These are phyloP conservation scores for Epichloe glyceriae DNA, from an alignment of 2,329 filamentous ascomycete species.

Conservation along the genomic window DNA sequence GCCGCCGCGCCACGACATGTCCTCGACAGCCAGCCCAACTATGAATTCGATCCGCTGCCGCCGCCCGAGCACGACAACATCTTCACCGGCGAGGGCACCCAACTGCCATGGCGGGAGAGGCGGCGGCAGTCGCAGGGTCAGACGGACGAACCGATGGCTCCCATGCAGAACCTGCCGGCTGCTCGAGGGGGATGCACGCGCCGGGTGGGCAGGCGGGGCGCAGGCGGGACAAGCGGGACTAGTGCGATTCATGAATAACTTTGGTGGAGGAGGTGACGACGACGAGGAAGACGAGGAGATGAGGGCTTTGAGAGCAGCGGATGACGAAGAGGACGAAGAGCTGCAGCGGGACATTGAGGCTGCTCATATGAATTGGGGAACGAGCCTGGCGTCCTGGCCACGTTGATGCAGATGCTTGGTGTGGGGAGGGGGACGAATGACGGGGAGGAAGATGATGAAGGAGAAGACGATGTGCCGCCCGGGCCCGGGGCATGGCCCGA, in stretches of 20 bases:
- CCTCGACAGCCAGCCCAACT: constrained; percentile 51
- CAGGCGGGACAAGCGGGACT: not conserved
- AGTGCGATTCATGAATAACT: constrained; percentile 1
- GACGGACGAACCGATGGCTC: constrained; percentile 12
- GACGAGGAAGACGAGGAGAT: constrained; percentile 17
- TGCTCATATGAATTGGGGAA: constrained; percentile 13
- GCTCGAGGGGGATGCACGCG: constrained; percentile 4
- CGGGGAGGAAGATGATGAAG: constrained; percentile 6
- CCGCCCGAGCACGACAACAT: constrained; percentile 45
- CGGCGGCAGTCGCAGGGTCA: not conserved
- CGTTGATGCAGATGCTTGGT: constrained; percentile 16
- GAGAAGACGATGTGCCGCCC: constrained; percentile 12
- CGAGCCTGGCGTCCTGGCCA: constrained; percentile 15
- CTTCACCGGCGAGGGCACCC: constrained; percentile 31
- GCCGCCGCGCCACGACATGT: constrained; percentile 53
- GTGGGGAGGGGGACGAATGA: constrained; percentile 3
- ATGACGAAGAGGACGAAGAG: constrained; percentile 23
- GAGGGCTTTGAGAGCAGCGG: constrained; percentile 12
- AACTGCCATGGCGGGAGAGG: constrained; percentile 27
- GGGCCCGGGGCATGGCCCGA: constrained; percentile 23
- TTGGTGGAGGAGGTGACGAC: not conserved
- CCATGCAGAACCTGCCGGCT: constrained; percentile 16
- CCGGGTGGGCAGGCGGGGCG: constrained; percentile 2
- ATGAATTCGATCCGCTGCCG: constrained; percentile 72
- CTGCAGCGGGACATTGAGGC: constrained; percentile 19